phyloP scores from a whole-genome alignment of 306 rosid genomes.

The Citrullus amarus region DNA sequence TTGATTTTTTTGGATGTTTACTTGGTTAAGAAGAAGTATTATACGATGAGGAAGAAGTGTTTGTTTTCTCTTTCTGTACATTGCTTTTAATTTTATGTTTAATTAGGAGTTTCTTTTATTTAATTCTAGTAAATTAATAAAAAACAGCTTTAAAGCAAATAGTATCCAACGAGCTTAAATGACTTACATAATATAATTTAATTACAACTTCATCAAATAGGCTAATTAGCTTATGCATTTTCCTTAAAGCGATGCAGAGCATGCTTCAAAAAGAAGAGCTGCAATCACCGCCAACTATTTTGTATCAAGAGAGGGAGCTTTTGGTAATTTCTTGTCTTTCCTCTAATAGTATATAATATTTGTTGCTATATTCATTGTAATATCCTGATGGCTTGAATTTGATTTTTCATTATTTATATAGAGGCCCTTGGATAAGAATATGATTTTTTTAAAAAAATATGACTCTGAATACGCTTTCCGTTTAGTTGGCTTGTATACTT shows the following conservation, averaged over 20 bases:
- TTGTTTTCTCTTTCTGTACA: too few relatives aligned
- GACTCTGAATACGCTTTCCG: background rate
- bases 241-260: constrained; percentile 33
- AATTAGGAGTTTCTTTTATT: too few relatives aligned
- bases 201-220: background rate
- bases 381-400: background rate
- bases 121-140: too few relatives aligned
- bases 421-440: background rate
- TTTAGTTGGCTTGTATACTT: background rate
- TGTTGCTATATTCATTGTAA: background rate
- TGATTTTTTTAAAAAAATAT: background rate
- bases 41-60: too few relatives aligned
- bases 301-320: constrained; percentile 67
- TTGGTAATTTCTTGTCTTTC: constrained; percentile 27
- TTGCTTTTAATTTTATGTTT: too few relatives aligned
- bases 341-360: background rate
- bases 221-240: constrained; percentile 19
- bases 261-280: constrained; percentile 41
- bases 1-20: too few relatives aligned
- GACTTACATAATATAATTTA: background rate
- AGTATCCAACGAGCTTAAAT: too few relatives aligned
- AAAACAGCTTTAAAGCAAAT: too few relatives aligned
- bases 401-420: background rate
- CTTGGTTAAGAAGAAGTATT: too few relatives aligned
- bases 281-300: constrained; percentile 44